These are phyloP conservation scores for Corynascus novoguineensis DNA, from an alignment of 495 filamentous ascomycete genomes.

Conservation along the genomic window DNA sequence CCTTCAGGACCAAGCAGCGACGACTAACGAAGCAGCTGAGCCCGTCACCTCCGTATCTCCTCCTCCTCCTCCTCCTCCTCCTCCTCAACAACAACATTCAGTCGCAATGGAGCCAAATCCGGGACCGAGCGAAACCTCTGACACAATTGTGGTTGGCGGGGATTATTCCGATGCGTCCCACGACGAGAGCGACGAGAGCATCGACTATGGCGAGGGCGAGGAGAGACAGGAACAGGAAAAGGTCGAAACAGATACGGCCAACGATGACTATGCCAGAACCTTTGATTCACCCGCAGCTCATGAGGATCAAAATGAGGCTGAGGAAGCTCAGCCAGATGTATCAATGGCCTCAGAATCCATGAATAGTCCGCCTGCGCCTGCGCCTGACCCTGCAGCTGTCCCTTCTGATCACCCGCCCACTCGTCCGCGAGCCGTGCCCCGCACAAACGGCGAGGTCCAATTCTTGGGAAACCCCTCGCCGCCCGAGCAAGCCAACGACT, in stretches of 20 bases:
- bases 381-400: slow-evolving; percentile 27
- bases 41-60: slow-evolving; percentile 1
- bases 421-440: slow-evolving; percentile 12
- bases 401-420: slow-evolving; percentile 19
- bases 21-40: slow-evolving; percentile 12
- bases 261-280: slow-evolving; percentile 46
- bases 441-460: slow-evolving; percentile 15
- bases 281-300: slow-evolving; percentile 40
- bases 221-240: slow-evolving; percentile 17
- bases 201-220: slow-evolving; percentile 30
- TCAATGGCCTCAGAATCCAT: slow-evolving; percentile 36
- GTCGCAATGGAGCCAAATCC: slow-evolving; percentile 16
- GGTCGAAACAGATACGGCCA: slow-evolving; percentile 26
- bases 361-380: slow-evolving; percentile 35
- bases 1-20: slow-evolving; percentile 35
- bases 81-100: too few relatives aligned
- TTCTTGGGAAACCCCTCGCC: slow-evolving; percentile 4
- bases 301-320: slow-evolving; percentile 28
- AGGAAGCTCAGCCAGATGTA: slow-evolving; percentile 39
- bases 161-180: slow-evolving; percentile 24
- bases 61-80: not conserved
- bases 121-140: slow-evolving; percentile 18
- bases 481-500: slow-evolving; percentile 11
- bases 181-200: slow-evolving; percentile 29
- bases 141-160: slow-evolving; percentile 32